Base-by-base conservation (phyloP, 2,329 filamentous ascomycete species). In the Lachnellula suecica region DNA sequence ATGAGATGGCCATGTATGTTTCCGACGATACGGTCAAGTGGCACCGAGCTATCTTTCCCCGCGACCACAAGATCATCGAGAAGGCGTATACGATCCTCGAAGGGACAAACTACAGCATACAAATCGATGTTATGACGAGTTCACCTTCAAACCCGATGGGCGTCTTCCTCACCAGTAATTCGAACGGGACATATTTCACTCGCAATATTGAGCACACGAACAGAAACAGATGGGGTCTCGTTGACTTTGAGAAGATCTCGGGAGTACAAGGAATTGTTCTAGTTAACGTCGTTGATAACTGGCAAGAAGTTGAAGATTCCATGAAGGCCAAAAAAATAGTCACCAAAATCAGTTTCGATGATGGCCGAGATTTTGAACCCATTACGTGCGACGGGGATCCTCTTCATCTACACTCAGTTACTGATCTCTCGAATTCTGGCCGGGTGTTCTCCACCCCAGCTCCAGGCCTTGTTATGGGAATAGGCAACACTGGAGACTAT, bases 61-160 rank as follows among this genome's bases (percentile, higher is more conserved):
- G 84, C 41, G 86, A 89, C 56, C 91, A 96, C 69, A 89, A 79
- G 38, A 72, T 92, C 63, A 81, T 91, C 56, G 88, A 96, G 68
- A 83, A 93, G 67, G 90, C 89, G 2, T 99, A 97, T 70, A 99
- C 94, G 0, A 82, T 99, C 44, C 79, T 99, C 37, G 93, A 97
- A 72, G 94, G 92, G 65, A 97, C 94, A 38, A 93, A 96, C 67
- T 97, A 99, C 75, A 97, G 93, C 74, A 91, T 99, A 62, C 93
- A 97, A 72, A 85, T 99, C 50, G 92, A 97, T 70, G 92, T 97
- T 58, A 86, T 93, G 80, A 90, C 87, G 1, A 77, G 77, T 35
- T 76, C 74, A 41, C 79, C 79, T 11, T 80, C 79, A 1, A 82
- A 81, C 34, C 82, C 87, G 0, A 93, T 96, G 82, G 95, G 94